These are phyloP conservation scores for Craspedostauros australis DNA, from an alignment of 108 stramenopile species.

Conservation along the genomic window DNA sequence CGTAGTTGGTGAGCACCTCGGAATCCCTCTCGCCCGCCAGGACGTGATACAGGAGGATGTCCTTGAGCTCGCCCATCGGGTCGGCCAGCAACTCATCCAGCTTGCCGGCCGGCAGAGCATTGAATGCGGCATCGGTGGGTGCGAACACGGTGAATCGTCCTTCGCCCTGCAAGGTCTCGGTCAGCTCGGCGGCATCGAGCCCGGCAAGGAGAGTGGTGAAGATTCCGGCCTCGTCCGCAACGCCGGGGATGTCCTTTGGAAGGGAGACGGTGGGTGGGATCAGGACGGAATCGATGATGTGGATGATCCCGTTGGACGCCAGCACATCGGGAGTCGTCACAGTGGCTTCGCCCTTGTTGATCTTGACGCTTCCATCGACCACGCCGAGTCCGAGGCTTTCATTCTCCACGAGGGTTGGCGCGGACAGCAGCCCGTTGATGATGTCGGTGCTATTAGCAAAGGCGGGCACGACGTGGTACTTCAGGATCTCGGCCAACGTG, in stretches of 20 bases:
- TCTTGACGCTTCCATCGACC: conserved; percentile 4
- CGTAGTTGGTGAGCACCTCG: not conserved
- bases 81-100: conserved; percentile 4
- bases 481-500: conserved; percentile 9
- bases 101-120: conserved; percentile 10
- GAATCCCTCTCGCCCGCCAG: conserved; percentile 7
- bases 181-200: conserved; percentile 23
- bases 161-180: conserved; percentile 12
- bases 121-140: conserved; percentile 46
- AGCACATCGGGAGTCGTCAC: conserved; percentile 24
- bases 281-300: conserved; percentile 38
- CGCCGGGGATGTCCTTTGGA: no score
- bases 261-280: conserved; percentile 26
- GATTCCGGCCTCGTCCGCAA: no score
- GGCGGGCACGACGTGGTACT: conserved; percentile 32
- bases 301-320: conserved; percentile 38
- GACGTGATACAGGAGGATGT: conserved; percentile 37
- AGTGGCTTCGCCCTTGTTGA: conserved; percentile 23
- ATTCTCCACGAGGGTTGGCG: conserved; percentile 5
- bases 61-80: conserved; percentile 15
- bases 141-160: conserved; percentile 26
- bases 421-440: conserved; percentile 1
- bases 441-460: not conserved
- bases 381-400: conserved; percentile 10
- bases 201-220: conserved; percentile 33